Conservation (phyloP, 495 filamentous ascomycete species). For the Penicillium fimorum region DNA sequence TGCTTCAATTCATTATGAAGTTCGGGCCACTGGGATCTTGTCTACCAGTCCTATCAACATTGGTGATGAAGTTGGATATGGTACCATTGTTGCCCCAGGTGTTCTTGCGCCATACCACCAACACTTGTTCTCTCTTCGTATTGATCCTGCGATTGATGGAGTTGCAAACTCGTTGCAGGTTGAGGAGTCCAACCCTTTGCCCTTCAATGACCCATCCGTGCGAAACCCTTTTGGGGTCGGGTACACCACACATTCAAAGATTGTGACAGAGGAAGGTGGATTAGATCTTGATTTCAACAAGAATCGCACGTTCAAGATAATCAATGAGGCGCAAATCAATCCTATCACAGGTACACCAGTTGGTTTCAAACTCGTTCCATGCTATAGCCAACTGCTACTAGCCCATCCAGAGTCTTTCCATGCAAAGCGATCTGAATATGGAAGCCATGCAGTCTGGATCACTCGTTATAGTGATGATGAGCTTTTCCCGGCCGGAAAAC, state of each 20-base stretch:
- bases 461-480: conserved; percentile 75
- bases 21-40: conserved; percentile 82
- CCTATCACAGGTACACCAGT: conserved; percentile 70
- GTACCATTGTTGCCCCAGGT: conserved; percentile 81
- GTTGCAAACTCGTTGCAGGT: conserved; percentile 62
- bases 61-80: conserved; percentile 57
- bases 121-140: conserved; percentile 83
- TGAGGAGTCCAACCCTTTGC: conserved; percentile 69
- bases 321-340: conserved; percentile 68
- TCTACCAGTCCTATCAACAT: conserved; percentile 72
- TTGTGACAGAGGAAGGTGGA: conserved; percentile 57
- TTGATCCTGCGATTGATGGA: conserved; percentile 81
- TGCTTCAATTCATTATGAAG: conserved; percentile 74
- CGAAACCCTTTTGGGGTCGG: conserved; percentile 78
- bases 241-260: conserved; percentile 58
- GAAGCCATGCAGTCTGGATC: conserved; percentile 74
- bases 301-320: conserved; percentile 77
- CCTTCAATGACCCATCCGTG: conserved; percentile 46
- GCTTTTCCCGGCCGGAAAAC: conserved; percentile 73
- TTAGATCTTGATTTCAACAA: conserved; percentile 59
- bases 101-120: conserved; percentile 79
- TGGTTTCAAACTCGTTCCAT: conserved; percentile 73
- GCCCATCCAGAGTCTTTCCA: conserved; percentile 68
- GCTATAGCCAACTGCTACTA: conserved; percentile 75
- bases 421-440: conserved; percentile 73